Percentiles rank a stretch among this genome's conserved stretches.
These are phyloP conservation scores for Wickerhamomyces xylosicus DNA, from an alignment of 805 yeast genomes.

Conservation along the genomic window DNA sequence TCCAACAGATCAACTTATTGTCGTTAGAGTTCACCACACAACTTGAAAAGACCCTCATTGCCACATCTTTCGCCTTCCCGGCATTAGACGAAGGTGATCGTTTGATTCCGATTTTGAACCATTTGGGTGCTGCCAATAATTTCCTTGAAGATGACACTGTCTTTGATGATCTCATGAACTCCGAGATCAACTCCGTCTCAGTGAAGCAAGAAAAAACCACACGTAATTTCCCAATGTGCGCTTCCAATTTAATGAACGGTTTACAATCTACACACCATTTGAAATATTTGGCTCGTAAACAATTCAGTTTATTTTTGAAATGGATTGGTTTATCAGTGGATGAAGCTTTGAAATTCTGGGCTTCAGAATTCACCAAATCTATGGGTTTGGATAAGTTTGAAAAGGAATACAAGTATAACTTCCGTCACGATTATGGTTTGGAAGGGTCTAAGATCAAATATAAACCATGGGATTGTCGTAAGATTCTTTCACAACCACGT, in stretches of 20 bases:
- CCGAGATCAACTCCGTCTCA: conserved; percentile 50
- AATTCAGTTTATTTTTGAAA: conserved; percentile 73
- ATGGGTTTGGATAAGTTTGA: conserved; percentile 66
- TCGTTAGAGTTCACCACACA: conserved; percentile 54
- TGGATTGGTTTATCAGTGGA: conserved; percentile 84
- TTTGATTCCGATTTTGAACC: conserved; percentile 71
- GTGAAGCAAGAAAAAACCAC: conserved; percentile 44
- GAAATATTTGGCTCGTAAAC: conserved; percentile 77
- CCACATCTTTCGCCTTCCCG: conserved; percentile 71
- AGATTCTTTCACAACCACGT: conserved; percentile 61
- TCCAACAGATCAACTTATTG: conserved; percentile 64
- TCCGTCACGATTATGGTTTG: conserved; percentile 83
- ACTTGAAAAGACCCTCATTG: conserved; percentile 35
- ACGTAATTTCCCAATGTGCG: conserved; percentile 77
- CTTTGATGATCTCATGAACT: conserved; percentile 12
- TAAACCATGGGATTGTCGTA: conserved; percentile 77
- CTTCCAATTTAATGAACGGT: conserved; percentile 53
- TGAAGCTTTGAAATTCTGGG: conserved; percentile 85
- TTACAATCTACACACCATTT: conserved; percentile 58
- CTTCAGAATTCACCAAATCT: conserved; percentile 53
- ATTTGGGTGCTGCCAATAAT: conserved; percentile 57
- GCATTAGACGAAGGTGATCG: conserved; percentile 89
- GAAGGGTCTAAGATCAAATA: conserved; percentile 86
- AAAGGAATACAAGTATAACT: conserved; percentile 81
- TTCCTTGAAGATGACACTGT: conserved; percentile 11